Percentiles rank a stretch among this genome's conserved stretches.
Conservation (phyloP, 208 protist species). For the Acanthamoeba polyphaga region DNA sequence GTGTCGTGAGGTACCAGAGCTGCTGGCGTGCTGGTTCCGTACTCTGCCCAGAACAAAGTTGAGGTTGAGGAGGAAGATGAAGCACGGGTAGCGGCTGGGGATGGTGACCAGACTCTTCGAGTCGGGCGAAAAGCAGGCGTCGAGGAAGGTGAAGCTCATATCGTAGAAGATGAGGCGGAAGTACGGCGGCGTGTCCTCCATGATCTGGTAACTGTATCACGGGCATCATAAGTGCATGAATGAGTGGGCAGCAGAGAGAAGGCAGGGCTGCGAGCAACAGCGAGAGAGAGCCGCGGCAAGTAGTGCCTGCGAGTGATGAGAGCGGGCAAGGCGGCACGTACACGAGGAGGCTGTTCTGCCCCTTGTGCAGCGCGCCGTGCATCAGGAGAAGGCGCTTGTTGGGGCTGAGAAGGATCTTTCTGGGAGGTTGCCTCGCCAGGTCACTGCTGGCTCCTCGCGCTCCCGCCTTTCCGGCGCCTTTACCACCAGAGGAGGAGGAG, state of each 20-base stretch:
- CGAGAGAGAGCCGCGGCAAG: background rate
- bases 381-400: conserved; percentile 68
- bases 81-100: conserved; percentile 69
- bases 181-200: conserved; percentile 45
- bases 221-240: background rate
- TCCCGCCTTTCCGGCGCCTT: background rate
- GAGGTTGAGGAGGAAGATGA: conserved; percentile 75
- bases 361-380: conserved; percentile 64
- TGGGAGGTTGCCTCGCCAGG: background rate
- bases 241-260: background rate
- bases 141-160: conserved; percentile 72
- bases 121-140: conserved; percentile 78
- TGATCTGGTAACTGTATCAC: conserved; percentile 63
- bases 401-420: conserved; percentile 67
- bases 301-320: background rate
- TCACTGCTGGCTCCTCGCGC: conserved; percentile 1
- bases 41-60: conserved; percentile 70
- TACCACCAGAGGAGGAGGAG: background rate
- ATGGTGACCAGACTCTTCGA: conserved; percentile 73
- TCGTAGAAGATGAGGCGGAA: conserved; percentile 77
- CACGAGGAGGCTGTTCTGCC: conserved; percentile 67
- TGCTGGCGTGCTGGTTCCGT: conserved; percentile 40
- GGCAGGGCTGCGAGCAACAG: background rate
- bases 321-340: background rate
- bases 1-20: conserved; percentile 1